Conservation (phyloP, 495 filamentous ascomycete genomes). For the Podospora pseudoanserina region DNA sequence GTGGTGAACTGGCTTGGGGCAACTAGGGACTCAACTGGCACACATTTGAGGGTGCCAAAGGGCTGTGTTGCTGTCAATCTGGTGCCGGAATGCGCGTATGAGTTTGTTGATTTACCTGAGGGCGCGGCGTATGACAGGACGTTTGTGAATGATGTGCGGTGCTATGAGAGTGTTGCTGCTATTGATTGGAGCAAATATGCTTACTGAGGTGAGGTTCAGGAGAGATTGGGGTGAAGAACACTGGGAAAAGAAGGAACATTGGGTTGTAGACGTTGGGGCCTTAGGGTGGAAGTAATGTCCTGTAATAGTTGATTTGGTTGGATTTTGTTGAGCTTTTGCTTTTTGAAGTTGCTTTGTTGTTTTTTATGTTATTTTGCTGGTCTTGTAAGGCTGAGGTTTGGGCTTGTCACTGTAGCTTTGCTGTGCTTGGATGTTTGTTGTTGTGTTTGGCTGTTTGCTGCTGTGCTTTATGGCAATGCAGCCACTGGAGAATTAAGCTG, state of each 20-base stretch:
- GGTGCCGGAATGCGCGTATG: constrained; percentile 9
- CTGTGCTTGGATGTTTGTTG: background rate
- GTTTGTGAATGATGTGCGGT: constrained; percentile 16
- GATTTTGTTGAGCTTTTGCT: background rate
- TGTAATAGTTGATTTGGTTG: background rate
- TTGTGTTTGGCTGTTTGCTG: background rate
- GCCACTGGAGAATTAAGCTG: background rate
- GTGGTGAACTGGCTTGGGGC: constrained; percentile 15
- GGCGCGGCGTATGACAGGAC: background rate
- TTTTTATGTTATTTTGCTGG: background rate
- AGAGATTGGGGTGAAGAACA: background rate
- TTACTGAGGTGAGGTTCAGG: background rate
- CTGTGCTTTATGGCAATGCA: background rate
- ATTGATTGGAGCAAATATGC: constrained; percentile 7
- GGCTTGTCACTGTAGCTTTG: too few relatives aligned
- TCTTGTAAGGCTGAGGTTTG: too few relatives aligned
- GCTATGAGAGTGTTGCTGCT: constrained; percentile 10
- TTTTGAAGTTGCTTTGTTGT: background rate
- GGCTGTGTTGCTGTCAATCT: constrained; percentile 9
- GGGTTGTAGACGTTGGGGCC: background rate
- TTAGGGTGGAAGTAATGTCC: background rate
- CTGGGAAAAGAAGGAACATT: background rate
- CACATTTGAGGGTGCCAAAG: constrained; percentile 5
- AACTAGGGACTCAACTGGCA: constrained; percentile 7
- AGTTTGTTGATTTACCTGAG: constrained; percentile 2